Evolutionary conservation across 306 rosid species (phyloP).

Genomic region (Trifolium repens): DNA sequence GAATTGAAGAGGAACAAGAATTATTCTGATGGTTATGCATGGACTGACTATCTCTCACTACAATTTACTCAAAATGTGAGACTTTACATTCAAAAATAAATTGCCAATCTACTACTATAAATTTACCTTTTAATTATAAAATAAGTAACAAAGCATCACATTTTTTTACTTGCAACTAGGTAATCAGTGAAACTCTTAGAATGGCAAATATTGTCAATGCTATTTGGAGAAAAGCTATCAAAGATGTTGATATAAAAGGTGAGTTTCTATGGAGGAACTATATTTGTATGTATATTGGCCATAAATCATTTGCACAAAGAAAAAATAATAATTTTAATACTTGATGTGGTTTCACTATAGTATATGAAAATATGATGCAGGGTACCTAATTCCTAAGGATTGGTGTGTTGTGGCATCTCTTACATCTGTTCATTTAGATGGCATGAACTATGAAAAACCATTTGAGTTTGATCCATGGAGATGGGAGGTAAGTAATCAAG

Average conservation of each 20-base stretch:
- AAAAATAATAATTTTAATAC: not conserved
- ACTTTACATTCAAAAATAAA: slow-evolving; percentile 12
- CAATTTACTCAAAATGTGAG: slow-evolving; percentile 88
- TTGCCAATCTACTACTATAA: not conserved
- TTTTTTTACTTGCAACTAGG: slow-evolving; percentile 49
- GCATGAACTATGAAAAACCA: slow-evolving; percentile 65
- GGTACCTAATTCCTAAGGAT: slow-evolving; percentile 74
- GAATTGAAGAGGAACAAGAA: slow-evolving; percentile 66
- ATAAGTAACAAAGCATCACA: not conserved
- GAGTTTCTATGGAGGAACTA: not conserved
- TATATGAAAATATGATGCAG: slow-evolving; percentile 42
- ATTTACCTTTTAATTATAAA: not conserved
- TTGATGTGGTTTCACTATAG: not conserved
- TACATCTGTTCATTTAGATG: slow-evolving; percentile 80
- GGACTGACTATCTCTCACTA: slow-evolving; percentile 84
- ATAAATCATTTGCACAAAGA: not conserved
- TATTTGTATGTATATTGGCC: not conserved
- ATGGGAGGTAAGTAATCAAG: slow-evolving; percentile 73
- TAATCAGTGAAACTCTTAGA: slow-evolving; percentile 90
- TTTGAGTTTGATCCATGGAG: slow-evolving; percentile 86
- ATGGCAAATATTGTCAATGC: slow-evolving; percentile 92
- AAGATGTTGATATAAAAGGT: slow-evolving; percentile 82
- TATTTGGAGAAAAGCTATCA: slow-evolving; percentile 86
- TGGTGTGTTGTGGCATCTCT: slow-evolving; percentile 82
- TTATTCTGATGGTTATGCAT: slow-evolving; percentile 50